Conservation (phyloP, 1,284 basidiomycete genomes). For the Dichomitus squalens region DNA sequence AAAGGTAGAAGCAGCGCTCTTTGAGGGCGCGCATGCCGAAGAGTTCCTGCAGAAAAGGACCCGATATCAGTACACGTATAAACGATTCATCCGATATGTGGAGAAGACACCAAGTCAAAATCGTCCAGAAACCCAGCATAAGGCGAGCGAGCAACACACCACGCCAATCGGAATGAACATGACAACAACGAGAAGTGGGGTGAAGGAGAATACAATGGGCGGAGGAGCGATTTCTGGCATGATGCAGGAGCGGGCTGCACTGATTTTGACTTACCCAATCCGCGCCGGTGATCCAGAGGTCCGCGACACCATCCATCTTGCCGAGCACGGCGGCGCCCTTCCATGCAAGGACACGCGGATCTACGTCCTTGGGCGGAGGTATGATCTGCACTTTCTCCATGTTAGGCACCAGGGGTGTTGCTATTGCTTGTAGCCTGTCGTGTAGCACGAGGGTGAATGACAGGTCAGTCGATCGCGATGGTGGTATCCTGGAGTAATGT, state of each 20-base stretch:
- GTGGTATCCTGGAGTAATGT: background rate
- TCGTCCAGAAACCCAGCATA: too few species aligned
- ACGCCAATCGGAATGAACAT: too few species aligned
- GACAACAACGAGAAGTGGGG: conserved; percentile 8
- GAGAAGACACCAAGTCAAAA: too few species aligned
- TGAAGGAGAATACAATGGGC: background rate
- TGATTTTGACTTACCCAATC: conserved; percentile 77
- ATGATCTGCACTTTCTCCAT: conserved; percentile 89
- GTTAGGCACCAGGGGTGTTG: conserved; percentile 76
- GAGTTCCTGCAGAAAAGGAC: conserved; percentile 52
- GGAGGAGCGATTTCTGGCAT: conserved; percentile 7
- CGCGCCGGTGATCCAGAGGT: conserved; percentile 85
- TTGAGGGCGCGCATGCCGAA: conserved; percentile 80
- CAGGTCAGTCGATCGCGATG: background rate
- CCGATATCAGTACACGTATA: conserved; percentile 11
- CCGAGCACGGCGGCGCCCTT: conserved; percentile 95
- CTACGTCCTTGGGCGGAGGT: conserved; percentile 91
- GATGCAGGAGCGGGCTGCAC: background rate
- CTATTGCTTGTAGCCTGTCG: conserved; percentile 77
- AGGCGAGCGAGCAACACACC: background rate
- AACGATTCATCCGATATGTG: background rate
- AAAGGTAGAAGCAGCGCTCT: conserved; percentile 77
- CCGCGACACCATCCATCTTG: conserved; percentile 87
- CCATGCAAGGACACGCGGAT: conserved; percentile 90
- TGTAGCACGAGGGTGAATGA: background rate